Evolutionary conservation across 352 stramenopile species (phyloP).

Genomic region (Globisporangium cylindrosporum): DNA sequence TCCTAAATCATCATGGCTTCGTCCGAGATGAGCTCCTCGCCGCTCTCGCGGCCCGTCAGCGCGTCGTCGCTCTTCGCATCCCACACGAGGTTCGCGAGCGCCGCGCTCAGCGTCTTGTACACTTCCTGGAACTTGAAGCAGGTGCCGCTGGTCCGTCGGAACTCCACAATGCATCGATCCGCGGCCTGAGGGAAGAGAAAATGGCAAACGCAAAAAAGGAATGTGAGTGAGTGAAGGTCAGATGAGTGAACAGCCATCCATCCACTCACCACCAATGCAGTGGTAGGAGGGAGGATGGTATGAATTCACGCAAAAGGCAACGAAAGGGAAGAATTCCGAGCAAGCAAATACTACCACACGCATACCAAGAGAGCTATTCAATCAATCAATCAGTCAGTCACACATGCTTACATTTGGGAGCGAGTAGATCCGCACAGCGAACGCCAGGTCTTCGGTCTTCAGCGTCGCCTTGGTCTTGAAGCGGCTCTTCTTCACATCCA

Average conservation of each 20-base stretch:
- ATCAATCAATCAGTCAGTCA: constrained; percentile 18
- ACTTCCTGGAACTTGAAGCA: constrained; percentile 73
- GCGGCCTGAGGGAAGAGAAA: constrained; percentile 24
- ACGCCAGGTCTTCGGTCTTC: constrained; percentile 49
- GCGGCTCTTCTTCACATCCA: constrained; percentile 49
- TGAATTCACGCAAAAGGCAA: neutral
- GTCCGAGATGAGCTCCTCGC: constrained; percentile 75
- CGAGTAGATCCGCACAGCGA: constrained; percentile 63
- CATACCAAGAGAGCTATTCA: constrained; percentile 19
- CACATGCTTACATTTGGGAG: constrained; percentile 64
- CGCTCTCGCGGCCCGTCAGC: constrained; percentile 27
- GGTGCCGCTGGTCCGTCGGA: constrained; percentile 63
- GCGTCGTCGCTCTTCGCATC: constrained; percentile 31
- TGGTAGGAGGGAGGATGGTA: neutral
- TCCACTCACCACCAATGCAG: neutral
- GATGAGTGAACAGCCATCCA: constrained; percentile 3
- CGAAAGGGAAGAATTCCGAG: constrained; percentile 13
- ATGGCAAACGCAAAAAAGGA: neutral
- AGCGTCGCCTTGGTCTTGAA: constrained; percentile 79
- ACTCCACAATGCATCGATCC: constrained; percentile 64
- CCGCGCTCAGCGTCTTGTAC: constrained; percentile 62
- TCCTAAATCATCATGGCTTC: constrained; percentile 81
- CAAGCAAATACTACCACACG: constrained; percentile 4
- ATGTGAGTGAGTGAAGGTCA: neutral
- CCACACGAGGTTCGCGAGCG: constrained; percentile 55